These are phyloP conservation scores for Trametes cubensis DNA, from an alignment of 768 basidiomycete genomes.

Conservation along the genomic window DNA sequence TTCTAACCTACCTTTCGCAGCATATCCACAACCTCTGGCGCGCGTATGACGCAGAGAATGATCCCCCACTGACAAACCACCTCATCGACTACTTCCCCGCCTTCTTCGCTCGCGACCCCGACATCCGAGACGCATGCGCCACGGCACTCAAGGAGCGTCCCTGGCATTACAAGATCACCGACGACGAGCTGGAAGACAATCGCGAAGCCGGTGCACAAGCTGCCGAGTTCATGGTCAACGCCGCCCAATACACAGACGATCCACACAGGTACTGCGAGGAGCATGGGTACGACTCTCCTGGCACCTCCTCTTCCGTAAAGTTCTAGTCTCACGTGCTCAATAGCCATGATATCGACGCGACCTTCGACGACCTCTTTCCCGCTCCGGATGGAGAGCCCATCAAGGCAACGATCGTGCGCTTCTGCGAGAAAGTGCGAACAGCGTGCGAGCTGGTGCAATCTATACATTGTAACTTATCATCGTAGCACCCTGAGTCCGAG, in stretches of 20 bases:
- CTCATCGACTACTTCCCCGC: constrained; percentile 19
- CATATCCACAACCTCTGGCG: constrained; percentile 23
- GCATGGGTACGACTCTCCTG: constrained; percentile 8
- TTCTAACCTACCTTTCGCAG: not conserved
- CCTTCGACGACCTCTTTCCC: constrained; percentile 19
- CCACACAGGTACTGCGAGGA: constrained; percentile 15
- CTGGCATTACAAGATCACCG: constrained; percentile 17
- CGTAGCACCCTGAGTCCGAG: too few species aligned
- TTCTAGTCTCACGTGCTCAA: not conserved
- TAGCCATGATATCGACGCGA: not conserved
- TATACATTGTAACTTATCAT: not conserved
- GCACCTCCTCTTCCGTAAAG: not conserved
- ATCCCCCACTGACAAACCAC: not conserved
- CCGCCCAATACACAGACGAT: constrained; percentile 14
- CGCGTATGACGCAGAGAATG: constrained; percentile 1
- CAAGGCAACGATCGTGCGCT: not conserved
- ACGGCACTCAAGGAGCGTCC: not conserved
- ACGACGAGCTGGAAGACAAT: constrained; percentile 10
- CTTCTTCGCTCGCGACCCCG: constrained; percentile 12
- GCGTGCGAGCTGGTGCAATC: not conserved
- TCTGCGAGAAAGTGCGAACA: constrained; percentile 3
- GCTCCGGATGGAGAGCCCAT: constrained; percentile 5
- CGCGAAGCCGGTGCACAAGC: constrained; percentile 7
- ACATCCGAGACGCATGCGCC: constrained; percentile 1
- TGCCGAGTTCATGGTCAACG: constrained; percentile 18